Base-by-base conservation (phyloP, 2,329 filamentous ascomycete species). In the Trichoderma harzianum region DNA sequence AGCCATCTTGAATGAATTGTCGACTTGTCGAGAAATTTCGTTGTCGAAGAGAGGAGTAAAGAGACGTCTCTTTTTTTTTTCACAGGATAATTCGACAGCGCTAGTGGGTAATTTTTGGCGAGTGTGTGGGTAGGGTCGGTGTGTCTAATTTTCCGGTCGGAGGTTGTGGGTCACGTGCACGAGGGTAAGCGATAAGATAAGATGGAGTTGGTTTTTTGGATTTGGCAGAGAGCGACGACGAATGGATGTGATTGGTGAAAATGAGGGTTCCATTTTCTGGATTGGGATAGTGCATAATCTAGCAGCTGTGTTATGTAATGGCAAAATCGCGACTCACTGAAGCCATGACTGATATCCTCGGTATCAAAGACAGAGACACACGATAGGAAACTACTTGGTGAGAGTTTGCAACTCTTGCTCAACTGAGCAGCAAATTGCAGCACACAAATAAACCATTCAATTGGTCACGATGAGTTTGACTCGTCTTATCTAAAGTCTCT, bases 1-100 rank as follows among this genome's bases (percentile, higher is more conserved):
- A 79, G 87, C 88, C 88, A 90, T 90, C 81, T 79, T 51, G 83
- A 76, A 75, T 74, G 78, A 77, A 74, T 61, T 55, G 51, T 63
- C 47, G 70, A 67, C 24, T 26, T 0, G 5, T 26, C 21, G 28
- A 60, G 7, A 34, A 21, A 26, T 36, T 76, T 77, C 77, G 76
- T 78, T 77, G 78, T 75, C 75, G 74, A 77, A 12, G 6, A 16
- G n/a, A 26, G n/a, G 21, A 34, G 24, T 1, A 3, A n/a, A 43
- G 36, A 69, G 67, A 72, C 72, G 30, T 43, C 16, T 64, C 18
- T 47, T 47, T 63, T 63, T 62, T 63, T 63, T 62, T 43, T 63
- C 43, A 30, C 30, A 30, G 14, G 24, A 8, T 2, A 34, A 30
- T 39, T 62, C 32, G 24, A 14, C 28, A 32, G 12, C 60, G 60